Evolutionary conservation across 1,284 basidiomycete species (phyloP).

Genomic region (Porodaedalea pini): DNA sequence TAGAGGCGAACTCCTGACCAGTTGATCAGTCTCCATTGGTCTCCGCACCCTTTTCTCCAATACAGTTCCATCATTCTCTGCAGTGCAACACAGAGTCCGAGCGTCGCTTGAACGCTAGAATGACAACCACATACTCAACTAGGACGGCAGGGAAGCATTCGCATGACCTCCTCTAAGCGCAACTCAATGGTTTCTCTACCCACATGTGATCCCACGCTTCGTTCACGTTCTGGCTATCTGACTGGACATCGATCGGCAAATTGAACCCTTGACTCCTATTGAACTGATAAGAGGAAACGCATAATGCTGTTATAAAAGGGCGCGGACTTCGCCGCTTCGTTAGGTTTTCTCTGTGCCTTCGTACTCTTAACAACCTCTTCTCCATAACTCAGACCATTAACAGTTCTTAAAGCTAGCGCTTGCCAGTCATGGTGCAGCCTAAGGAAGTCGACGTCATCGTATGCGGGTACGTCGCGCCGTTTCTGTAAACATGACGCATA

Average conservation of each 20-base stretch:
- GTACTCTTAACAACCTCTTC: neutral
- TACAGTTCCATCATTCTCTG: neutral
- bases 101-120: neutral
- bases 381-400: neutral
- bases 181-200: neutral
- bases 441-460: slow-evolving; percentile 75
- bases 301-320: neutral
- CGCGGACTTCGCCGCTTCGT: neutral
- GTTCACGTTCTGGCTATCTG: neutral
- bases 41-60: neutral
- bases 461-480: slow-evolving; percentile 34
- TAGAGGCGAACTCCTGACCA: slow-evolving; percentile 7
- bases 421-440: slow-evolving; percentile 46
- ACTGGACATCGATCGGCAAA: neutral
- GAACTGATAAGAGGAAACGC: slow-evolving; percentile 9
- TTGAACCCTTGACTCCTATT: neutral
- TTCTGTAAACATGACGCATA: neutral
- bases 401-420: neutral
- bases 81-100: slow-evolving; percentile 7
- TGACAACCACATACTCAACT: neutral
- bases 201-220: slow-evolving; percentile 18
- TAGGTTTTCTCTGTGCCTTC: neutral
- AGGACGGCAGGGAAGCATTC: neutral
- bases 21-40: neutral
- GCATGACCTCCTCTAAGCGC: slow-evolving; percentile 13